Conservation (phyloP, 2,329 filamentous ascomycete genomes). For the Fonsecaea erecta region DNA sequence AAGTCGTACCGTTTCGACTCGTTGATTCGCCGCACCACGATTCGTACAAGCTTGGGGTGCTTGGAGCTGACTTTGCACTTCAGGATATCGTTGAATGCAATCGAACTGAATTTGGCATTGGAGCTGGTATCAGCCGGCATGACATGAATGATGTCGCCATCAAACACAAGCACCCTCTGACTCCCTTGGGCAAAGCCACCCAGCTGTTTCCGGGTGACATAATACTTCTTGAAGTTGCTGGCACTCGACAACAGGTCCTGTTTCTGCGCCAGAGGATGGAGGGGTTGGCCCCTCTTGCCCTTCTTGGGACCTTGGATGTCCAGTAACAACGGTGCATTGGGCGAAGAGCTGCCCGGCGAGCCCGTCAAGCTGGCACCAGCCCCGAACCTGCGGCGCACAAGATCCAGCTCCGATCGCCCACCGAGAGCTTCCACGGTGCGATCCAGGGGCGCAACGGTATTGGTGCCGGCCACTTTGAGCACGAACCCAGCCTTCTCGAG, state of each 20-base stretch:
- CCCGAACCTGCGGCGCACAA: conserved; percentile 66
- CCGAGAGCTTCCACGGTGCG: conserved; percentile 69
- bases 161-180: conserved; percentile 65
- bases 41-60: conserved; percentile 66
- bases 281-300: conserved; percentile 49
- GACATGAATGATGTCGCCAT: conserved; percentile 69
- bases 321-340: conserved; percentile 67
- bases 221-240: conserved; percentile 64
- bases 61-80: conserved; percentile 68
- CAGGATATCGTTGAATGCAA: conserved; percentile 67
- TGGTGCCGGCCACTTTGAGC: conserved; percentile 66
- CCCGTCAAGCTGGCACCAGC: conserved; percentile 61
- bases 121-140: conserved; percentile 60
- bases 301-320: conserved; percentile 48
- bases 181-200: conserved; percentile 67
- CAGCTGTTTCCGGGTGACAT: conserved; percentile 67
- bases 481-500: conserved; percentile 68
- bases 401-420: conserved; percentile 63
- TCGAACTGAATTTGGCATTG: conserved; percentile 61
- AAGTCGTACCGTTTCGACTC: conserved; percentile 72
- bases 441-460: conserved; percentile 66
- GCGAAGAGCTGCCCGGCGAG: conserved; percentile 65
- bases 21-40: conserved; percentile 64
- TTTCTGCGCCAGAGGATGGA: conserved; percentile 55
- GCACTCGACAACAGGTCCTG: conserved; percentile 50